phyloP scores from a whole-genome alignment of 768 basidiomycete genomes.

The Rhodosporidiobolus sp. region DNA sequence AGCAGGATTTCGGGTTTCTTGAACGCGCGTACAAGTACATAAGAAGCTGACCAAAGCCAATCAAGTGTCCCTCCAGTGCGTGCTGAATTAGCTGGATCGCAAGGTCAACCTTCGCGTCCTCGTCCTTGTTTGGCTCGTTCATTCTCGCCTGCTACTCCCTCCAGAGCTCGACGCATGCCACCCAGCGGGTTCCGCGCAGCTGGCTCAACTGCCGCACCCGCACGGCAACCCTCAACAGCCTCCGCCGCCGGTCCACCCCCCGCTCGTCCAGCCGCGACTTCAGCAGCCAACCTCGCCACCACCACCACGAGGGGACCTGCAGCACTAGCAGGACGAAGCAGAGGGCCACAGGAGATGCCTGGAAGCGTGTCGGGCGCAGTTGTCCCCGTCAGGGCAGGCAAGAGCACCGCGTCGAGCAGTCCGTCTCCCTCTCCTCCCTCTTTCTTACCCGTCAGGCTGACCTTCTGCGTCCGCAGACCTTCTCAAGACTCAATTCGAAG shows the following conservation, averaged over 20 bases:
- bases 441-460: not conserved
- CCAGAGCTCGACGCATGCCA: not conserved
- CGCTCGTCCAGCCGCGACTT: not conserved
- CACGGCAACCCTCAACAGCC: not conserved
- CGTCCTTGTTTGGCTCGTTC: not conserved
- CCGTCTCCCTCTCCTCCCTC: not conserved
- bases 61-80: too few species aligned
- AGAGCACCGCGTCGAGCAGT: not conserved
- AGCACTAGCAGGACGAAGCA: not conserved
- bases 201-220: not conserved
- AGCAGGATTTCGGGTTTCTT: too few species aligned
- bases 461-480: too few species aligned
- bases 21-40: too few species aligned
- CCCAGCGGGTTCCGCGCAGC: conserved; percentile 1
- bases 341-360: not conserved
- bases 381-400: not conserved
- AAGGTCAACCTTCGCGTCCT: too few species aligned
- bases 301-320: not conserved
- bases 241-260: not conserved
- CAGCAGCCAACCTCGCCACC: not conserved
- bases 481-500: not conserved
- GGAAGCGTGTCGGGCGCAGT: not conserved
- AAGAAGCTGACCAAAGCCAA: too few species aligned
- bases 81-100: too few species aligned
- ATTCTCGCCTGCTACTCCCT: not conserved